Evolutionary conservation across 441 rosid genomes (phyloP).

Genomic region (Eutrema salsugineum): DNA sequence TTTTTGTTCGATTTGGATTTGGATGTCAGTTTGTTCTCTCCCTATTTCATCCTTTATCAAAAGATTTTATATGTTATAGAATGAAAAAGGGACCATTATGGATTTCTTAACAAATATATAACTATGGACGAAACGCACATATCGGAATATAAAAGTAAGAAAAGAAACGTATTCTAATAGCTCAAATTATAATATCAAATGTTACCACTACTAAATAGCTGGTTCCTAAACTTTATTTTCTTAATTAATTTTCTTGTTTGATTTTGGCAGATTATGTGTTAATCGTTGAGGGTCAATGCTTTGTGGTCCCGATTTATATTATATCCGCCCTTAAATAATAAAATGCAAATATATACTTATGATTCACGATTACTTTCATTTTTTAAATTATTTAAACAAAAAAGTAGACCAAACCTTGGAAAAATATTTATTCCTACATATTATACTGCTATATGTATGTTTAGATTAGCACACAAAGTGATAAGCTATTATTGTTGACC

Average conservation of each 20-base stretch:
- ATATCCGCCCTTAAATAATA: background rate
- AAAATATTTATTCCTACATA: background rate
- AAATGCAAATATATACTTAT: background rate
- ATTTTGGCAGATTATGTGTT: conserved; percentile 15
- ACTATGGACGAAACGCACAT: background rate
- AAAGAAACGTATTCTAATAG: background rate
- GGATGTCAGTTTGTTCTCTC: too few species aligned
- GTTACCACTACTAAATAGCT: background rate
- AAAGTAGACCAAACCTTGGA: background rate
- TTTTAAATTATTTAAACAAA: background rate
- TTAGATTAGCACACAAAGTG: background rate
- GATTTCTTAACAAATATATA: background rate
- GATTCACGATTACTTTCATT: conserved; percentile 18
- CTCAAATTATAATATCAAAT: background rate
- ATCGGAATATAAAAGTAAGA: background rate
- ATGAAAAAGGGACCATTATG: too few species aligned
- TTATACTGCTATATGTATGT: background rate
- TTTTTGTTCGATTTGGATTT: too few species aligned
- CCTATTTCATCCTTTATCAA: too few species aligned
- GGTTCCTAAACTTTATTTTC: background rate
- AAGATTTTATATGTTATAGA: too few species aligned
- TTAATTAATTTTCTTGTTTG: conserved; percentile 9
- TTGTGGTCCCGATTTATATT: conserved; percentile 36
- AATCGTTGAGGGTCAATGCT: conserved; percentile 38
- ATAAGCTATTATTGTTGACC: background rate